Conservation (phyloP, 2,329 filamentous ascomycete genomes). For the Ascochyta viciae-villosae region DNA sequence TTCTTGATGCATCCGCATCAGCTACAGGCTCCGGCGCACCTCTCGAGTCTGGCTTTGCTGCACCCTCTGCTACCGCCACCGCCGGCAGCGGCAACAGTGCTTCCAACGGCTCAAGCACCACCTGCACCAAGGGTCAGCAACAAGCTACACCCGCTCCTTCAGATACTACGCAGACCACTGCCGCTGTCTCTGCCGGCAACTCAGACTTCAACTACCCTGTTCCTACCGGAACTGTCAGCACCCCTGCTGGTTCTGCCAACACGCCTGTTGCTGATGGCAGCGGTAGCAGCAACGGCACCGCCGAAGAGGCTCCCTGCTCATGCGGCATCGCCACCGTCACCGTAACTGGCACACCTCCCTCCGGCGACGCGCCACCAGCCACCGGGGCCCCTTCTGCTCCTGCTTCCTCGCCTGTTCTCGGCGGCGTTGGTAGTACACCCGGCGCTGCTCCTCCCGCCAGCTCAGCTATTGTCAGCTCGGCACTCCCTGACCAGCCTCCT, state of each 20-base stretch:
- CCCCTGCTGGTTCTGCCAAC: constrained; percentile 6
- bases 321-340: constrained; percentile 41
- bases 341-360: constrained; percentile 37
- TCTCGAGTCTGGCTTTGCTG: constrained; percentile 33
- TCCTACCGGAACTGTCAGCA: constrained; percentile 15
- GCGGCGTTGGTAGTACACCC: constrained; percentile 12
- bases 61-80: constrained; percentile 25
- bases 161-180: constrained; percentile 6
- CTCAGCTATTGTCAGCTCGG: not conserved
- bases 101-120: constrained; percentile 17
- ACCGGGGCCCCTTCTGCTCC: constrained; percentile 22
- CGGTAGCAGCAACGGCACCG: not conserved
- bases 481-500: constrained; percentile 3
- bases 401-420: constrained; percentile 12
- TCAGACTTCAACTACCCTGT: constrained; percentile 26
- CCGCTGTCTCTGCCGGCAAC: constrained; percentile 12
- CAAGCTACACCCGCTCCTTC: constrained; percentile 10
- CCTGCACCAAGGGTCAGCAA: constrained; percentile 22
- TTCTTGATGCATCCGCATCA: constrained; percentile 37
- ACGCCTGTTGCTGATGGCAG: constrained; percentile 1
- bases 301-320: constrained; percentile 27
- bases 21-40: constrained; percentile 34
- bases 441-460: not conserved
- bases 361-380: constrained; percentile 25
- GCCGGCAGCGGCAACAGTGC: constrained; percentile 1